Percentiles rank a stretch among this genome's conserved stretches.
Evolutionary conservation across 75 land plant genomes (phyloP).

Genomic region (Gnetum montanum): DNA sequence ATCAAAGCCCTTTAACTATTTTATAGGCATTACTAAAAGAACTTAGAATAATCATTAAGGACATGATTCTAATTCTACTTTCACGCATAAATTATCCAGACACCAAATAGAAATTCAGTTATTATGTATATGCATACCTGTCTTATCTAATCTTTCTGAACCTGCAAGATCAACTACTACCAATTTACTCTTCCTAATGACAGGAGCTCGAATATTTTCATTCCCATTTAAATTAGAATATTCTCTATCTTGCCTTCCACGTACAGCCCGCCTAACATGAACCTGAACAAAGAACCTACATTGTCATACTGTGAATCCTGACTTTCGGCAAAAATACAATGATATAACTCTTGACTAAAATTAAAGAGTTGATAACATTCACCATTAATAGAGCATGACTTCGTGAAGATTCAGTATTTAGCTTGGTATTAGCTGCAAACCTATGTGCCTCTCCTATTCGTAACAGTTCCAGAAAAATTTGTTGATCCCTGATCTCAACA

Average conservation of each 20-base stretch:
- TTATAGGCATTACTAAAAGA: too few species aligned
- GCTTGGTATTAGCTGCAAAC: slow-evolving; percentile 94
- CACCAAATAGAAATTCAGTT: too few species aligned
- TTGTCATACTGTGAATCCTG: neutral
- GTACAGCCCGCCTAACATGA: slow-evolving; percentile 62
- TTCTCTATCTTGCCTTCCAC: slow-evolving; percentile 40
- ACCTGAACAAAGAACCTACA: slow-evolving; percentile 38
- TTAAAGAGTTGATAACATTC: neutral
- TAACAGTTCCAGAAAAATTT: slow-evolving; percentile 72
- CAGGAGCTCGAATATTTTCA: slow-evolving; percentile 57
- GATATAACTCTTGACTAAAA: neutral
- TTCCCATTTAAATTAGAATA: slow-evolving; percentile 37
- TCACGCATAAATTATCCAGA: too few species aligned
- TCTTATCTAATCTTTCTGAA: slow-evolving; percentile 86
- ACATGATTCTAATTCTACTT: too few species aligned
- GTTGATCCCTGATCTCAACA: slow-evolving; percentile 74
- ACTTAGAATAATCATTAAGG: too few species aligned
- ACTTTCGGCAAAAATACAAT: neutral
- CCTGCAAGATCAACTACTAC: slow-evolving; percentile 92
- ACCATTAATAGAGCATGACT: slow-evolving; percentile 99
- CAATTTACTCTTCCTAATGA: slow-evolving; percentile 75
- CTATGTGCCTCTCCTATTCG: slow-evolving; percentile 88
- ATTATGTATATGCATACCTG: too few species aligned
- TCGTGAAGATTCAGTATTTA: slow-evolving; percentile 97
- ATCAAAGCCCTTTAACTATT: too few species aligned